These are phyloP conservation scores for Suhomyces kilbournensis DNA, from an alignment of 805 yeast genomes.

Conservation along the genomic window DNA sequence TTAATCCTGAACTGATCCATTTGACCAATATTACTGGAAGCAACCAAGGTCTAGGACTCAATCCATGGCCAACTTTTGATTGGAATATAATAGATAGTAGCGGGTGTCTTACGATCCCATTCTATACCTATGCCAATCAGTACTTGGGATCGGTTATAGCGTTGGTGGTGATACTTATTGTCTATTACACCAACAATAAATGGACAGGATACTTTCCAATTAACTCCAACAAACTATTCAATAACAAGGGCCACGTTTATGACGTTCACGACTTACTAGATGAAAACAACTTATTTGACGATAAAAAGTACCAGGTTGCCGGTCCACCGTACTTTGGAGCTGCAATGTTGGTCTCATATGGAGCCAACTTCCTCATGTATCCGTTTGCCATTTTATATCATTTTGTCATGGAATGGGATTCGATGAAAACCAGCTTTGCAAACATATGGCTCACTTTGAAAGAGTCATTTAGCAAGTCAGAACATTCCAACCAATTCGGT, in stretches of 20 bases:
- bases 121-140: slow-evolving; percentile 40
- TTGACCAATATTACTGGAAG: slow-evolving; percentile 39
- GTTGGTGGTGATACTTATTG: slow-evolving; percentile 28
- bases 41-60: slow-evolving; percentile 37
- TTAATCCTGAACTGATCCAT: slow-evolving; percentile 37
- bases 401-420: slow-evolving; percentile 43
- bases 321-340: slow-evolving; percentile 70
- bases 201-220: slow-evolving; percentile 53
- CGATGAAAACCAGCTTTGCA: slow-evolving; percentile 37
- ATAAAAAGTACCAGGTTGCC: slow-evolving; percentile 45
- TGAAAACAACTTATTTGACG: slow-evolving; percentile 43
- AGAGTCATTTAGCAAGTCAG: slow-evolving; percentile 21
- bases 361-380: slow-evolving; percentile 53
- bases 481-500: slow-evolving; percentile 16
- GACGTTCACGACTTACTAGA: slow-evolving; percentile 47
- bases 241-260: slow-evolving; percentile 49
- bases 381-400: slow-evolving; percentile 55
- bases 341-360: slow-evolving; percentile 57
- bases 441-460: slow-evolving; percentile 30
- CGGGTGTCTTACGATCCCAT: slow-evolving; percentile 41
- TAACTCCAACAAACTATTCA: slow-evolving; percentile 50
- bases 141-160: slow-evolving; percentile 36
- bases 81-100: slow-evolving; percentile 40
- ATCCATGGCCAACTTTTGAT: slow-evolving; percentile 43
- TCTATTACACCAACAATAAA: slow-evolving; percentile 46